Base-by-base conservation (phyloP, 2,329 filamentous ascomycete genomes). In the Macroventuria anomochaeta region DNA sequence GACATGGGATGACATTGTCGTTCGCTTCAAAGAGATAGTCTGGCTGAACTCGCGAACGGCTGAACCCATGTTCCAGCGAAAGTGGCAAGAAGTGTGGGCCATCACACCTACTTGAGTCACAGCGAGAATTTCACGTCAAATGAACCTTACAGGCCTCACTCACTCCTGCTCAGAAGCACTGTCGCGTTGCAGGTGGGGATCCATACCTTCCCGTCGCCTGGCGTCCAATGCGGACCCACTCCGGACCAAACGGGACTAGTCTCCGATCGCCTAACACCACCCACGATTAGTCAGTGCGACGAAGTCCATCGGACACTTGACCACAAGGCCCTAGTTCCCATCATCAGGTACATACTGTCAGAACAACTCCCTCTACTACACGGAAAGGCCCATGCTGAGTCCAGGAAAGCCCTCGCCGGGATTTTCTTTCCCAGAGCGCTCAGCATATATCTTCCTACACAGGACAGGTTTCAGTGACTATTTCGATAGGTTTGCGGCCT, bases 1-100 rank as follows among this genome's bases (percentile, higher is more conserved):
- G 6, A 26, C 41, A 1, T 63, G 59, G 58, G 31, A 21, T 7
- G 39, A 58, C n/a, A 7, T 55, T 8, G n/a, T 42, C 6, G 7
- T 28, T 10, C 39, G 31, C 7, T 41, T 62, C 2, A 28, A 46
- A 42, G 26, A 38, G 1, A 46, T 63, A 21, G 38, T 65, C 7
- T 65, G 62, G 62, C 36, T 58, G 28, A 25, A 54, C 10, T 47
- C 39, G 3, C 46, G 21, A n/a, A 33, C 47, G 18, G 40, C 41
- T 12, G 49, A 55, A 11, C 7, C 34, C 10, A 1, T 49, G 2
- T 57, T 62, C 15, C 43, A 37, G 28, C 38, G 41, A 26, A 43
- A 53, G 5, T 65, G 62, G 62, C 48, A 55, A 4, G 49, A 46
- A 11, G 15, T 56, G 3, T 53, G 34, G 33, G 13, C 2, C 7